Evolutionary conservation across 352 stramenopile species (phyloP), one percentile per base, ranked within the genome.

Genomic region (Globisporangium rhizosaccharum): DNA sequence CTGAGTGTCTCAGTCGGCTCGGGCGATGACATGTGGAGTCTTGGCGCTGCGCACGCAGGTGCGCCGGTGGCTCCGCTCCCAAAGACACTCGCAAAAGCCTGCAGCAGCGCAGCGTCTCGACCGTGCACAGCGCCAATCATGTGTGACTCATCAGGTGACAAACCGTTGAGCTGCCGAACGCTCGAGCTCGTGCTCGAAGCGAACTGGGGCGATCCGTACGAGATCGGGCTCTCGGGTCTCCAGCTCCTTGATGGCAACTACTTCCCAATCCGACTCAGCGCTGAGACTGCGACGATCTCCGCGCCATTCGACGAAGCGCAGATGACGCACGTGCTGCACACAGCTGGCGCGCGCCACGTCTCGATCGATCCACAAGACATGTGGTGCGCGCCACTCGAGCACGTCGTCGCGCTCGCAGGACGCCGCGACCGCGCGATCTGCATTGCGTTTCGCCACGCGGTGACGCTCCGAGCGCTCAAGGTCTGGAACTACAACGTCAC

Each of bases 401-500:
- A 66, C 30, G 48, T 79, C 15, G 52, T 82, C 6, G 59, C 62
- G n/a, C 54, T 85, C 26, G 65, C 74, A 41, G 71, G 66, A 23
- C 49, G 28, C 18, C 17, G 49, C 4, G 59, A 70, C 2, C 67
- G 61, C n/a, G 75, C 71, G 33, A 70, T 92, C 12, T 57, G 52
- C 6, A 57, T 95, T 4, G 64, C 77, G 25, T 88, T 95, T 41
- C 59, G 61, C 0, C 66, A 83, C 6, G 65, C 55, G 23, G 66
- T 85, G 14, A 67, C 42, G 7, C 50, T 90, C 18, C 72, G 73
- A 23, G 82, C 76, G 2, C 61, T 92, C 42, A 86, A 86, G 51
- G 65, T 90, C 25, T 91, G 81, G 80, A 90, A 92, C 47, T 90
- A 90, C 70, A 92, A 91, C 67, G 76, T 78, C 37, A 78, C 71